phyloP scores from a whole-genome alignment of 805 yeast genomes.

The Candida berthetii region DNA sequence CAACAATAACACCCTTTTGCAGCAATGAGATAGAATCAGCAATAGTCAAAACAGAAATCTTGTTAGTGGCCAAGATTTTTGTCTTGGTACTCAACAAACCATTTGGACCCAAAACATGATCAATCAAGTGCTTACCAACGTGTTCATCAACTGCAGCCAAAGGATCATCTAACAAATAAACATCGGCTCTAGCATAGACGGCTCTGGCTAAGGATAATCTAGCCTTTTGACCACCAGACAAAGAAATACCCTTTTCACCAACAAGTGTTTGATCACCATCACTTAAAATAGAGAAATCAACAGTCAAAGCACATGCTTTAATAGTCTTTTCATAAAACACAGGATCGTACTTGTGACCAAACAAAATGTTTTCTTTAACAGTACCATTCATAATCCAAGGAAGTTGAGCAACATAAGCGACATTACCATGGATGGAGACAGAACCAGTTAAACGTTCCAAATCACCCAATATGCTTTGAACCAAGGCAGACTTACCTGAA shows the following conservation, averaged over 20 bases:
- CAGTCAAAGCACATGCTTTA: constrained; percentile 80
- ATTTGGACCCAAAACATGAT: constrained; percentile 73
- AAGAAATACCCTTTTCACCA: constrained; percentile 95
- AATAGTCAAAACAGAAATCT: constrained; percentile 70
- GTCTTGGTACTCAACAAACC: constrained; percentile 76
- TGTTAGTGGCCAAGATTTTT: constrained; percentile 79
- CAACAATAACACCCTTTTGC: constrained; percentile 59
- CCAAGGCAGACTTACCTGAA: constrained; percentile 78
- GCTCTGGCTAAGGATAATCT: constrained; percentile 93
- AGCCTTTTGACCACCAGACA: constrained; percentile 98
- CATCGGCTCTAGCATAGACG: constrained; percentile 89
- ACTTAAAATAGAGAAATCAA: constrained; percentile 74
- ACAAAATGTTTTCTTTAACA: constrained; percentile 83
- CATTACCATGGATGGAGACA: constrained; percentile 64
- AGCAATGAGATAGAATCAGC: constrained; percentile 70
- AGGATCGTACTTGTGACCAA: constrained; percentile 81
- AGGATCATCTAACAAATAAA: constrained; percentile 86
- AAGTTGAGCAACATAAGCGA: constrained; percentile 88
- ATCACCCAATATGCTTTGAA: constrained; percentile 80
- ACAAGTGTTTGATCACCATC: constrained; percentile 90
- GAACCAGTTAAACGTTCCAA: constrained; percentile 69
- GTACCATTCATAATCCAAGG: constrained; percentile 98
- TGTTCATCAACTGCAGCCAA: constrained; percentile 97
- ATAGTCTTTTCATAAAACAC: constrained; percentile 76
- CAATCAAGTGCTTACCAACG: constrained; percentile 81